Evolutionary conservation across 306 rosid genomes (phyloP).

Genomic region (Cucumis melo): DNA sequence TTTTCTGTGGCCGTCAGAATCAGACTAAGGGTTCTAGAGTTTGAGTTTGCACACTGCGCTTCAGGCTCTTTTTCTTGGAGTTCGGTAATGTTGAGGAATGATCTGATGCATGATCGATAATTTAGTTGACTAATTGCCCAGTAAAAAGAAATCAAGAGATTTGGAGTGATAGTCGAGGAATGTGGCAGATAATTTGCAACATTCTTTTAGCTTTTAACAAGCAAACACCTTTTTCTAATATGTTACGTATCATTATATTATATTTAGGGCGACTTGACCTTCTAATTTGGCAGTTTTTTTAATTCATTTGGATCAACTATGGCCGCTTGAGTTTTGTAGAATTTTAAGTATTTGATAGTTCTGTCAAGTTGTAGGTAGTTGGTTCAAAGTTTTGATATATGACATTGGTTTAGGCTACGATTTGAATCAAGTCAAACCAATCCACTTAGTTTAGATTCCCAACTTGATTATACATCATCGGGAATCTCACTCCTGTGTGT

Average conservation of each 20-base stretch:
- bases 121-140: neutral
- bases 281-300: neutral
- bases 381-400: neutral
- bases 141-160: neutral
- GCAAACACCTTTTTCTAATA: neutral
- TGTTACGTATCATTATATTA: neutral
- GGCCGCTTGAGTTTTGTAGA: neutral
- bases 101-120: neutral
- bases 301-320: neutral
- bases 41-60: neutral
- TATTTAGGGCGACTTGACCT: neutral
- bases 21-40: neutral
- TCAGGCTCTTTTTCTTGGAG: neutral
- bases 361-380: neutral
- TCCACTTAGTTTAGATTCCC: neutral
- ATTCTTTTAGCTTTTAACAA: neutral
- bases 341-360: neutral
- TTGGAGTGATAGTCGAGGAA: neutral
- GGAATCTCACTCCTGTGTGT: too few relatives aligned
- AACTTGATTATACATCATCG: neutral
- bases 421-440: neutral
- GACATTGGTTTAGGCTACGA: too few relatives aligned
- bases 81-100: neutral
- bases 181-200: neutral
- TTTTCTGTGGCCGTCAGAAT: neutral